A percentile compares a stretch with the other conserved stretches of the same genome.
phyloP scores from a whole-genome alignment of 1,284 basidiomycete genomes.

The Austropuccinia psidii region DNA sequence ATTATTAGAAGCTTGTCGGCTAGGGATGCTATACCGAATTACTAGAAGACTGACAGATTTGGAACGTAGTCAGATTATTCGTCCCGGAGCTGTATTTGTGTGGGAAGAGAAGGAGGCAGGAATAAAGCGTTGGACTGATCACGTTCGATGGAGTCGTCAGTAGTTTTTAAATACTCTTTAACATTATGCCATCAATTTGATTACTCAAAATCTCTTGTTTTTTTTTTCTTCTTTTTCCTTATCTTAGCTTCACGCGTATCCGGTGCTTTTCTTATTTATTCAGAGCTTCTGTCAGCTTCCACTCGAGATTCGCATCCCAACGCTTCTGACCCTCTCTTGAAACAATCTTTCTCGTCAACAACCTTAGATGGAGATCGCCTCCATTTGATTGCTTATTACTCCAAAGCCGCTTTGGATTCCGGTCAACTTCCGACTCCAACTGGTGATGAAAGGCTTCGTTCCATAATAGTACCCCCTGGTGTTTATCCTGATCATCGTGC shows the following conservation, averaged over 20 bases:
- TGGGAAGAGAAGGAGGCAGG: conserved; percentile 44
- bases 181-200: background rate
- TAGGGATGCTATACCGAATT: conserved; percentile 41
- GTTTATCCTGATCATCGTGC: conserved; percentile 37
- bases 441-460: conserved; percentile 38
- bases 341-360: conserved; percentile 42
- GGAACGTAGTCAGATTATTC: conserved; percentile 41
- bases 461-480: conserved; percentile 38
- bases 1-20: conserved; percentile 42
- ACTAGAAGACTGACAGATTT: conserved; percentile 43
- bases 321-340: conserved; percentile 40
- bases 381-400: conserved; percentile 43
- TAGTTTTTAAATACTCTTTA: background rate
- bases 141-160: conserved; percentile 45
- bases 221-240: background rate
- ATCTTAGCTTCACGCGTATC: conserved; percentile 43
- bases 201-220: background rate
- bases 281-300: conserved; percentile 39
- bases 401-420: conserved; percentile 36
- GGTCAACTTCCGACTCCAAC: conserved; percentile 38
- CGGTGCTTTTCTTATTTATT: conserved; percentile 44
- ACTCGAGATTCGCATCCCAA: conserved; percentile 24
- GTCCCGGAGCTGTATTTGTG: conserved; percentile 42
- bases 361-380: conserved; percentile 40
- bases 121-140: conserved; percentile 44